Base-by-base conservation (phyloP, 169 alveolate species). In the Plasmodium cynomolgi region DNA sequence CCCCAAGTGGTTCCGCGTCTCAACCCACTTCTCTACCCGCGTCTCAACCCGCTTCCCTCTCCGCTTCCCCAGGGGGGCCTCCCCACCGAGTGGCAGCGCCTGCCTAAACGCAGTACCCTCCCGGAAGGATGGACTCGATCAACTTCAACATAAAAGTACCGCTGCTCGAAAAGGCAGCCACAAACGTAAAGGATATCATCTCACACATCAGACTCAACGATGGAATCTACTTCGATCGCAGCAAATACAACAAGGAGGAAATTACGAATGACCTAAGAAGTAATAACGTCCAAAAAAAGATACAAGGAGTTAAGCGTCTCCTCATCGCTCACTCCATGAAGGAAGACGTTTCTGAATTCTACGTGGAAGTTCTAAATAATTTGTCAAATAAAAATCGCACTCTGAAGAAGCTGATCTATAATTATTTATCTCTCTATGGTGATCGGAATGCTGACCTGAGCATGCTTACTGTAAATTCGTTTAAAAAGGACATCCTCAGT, bases 361-460 rank as follows among this genome's bases (percentile, higher is more conserved):
- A 96, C 88, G 97, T 98, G 17, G 96, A 97, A 31, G 98, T 97
- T 1, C 96, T 96, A 75, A 97, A 96, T 95, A 95, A 96, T 84
- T 94, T 97, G 58, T 94, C 97, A 6, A 93, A 97, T 34, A 84
- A 93, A 68, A 93, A 96, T 82, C 93, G 96, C 15, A 96, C 95
- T 39, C 84, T 97, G 37, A 97, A 97, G 85, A 95, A 96, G 74
- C 95, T 97, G 9, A 96, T 96, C 2, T 97, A 97, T 88, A 90
- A 96, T 62, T 97, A 95, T 81, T 82, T 97, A 74, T 92, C 95
- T 34, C 94, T 93, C 84, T 96, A 97, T 92, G 97, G 97, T 2
- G 91, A 96, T 62, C 93, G 96, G 33, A 93, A 92, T 79, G 92
- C 95, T 17, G 97, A 96, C 41, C 83, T 96, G 75, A 96, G 96